Evolutionary conservation across 2,329 filamentous ascomycete species (phyloP), one percentile per base, ranked within the genome.

Genomic region (Fusarium sp.): DNA sequence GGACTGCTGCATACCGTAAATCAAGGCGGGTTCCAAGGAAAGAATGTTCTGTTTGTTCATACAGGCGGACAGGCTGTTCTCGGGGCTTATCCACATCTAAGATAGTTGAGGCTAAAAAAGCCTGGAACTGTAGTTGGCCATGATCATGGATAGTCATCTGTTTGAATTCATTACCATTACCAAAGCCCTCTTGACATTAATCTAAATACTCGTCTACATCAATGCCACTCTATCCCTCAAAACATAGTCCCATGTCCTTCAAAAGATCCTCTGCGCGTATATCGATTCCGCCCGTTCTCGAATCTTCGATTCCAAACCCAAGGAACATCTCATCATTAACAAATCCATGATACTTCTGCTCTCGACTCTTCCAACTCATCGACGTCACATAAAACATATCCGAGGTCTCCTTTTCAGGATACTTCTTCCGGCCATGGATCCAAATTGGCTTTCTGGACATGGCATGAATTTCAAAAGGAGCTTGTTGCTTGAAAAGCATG

Each of bases 371-470:
- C 87, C 87, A 89, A 60, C 80, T 85, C 31, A 88, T 82, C 0
- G 81, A 84, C 0, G 85, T 88, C 1, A 88, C 77, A 62, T 88
- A 89, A 27, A 89, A 76, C 85, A 88, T 87, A 67, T 87, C 84
- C 0, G 81, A 82, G 23, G 80, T 78, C 9, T 67, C 55, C 2
- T 75, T 61, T 11, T 77, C 74, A 1, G 69, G 69, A 49, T 74
- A 66, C 13, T 69, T 69, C 18, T 76, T 71, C 23, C 87, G 79
- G 0, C 87, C 87, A 43, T 82, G 76, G 31, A 88, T 85, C 86
- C 86, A 89, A 1, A 88, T 61, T 4, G 87, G 86, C 63, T 79
- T 79, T 15, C 72, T 70, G 0, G 84, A 84, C 21, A 88, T 79
- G 2, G 78, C 84, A 51, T 85, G 77, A 1, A 88, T 66, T 23